Conservation (phyloP, 2,329 filamentous ascomycete genomes). For the Aspergillus carbonarius region DNA sequence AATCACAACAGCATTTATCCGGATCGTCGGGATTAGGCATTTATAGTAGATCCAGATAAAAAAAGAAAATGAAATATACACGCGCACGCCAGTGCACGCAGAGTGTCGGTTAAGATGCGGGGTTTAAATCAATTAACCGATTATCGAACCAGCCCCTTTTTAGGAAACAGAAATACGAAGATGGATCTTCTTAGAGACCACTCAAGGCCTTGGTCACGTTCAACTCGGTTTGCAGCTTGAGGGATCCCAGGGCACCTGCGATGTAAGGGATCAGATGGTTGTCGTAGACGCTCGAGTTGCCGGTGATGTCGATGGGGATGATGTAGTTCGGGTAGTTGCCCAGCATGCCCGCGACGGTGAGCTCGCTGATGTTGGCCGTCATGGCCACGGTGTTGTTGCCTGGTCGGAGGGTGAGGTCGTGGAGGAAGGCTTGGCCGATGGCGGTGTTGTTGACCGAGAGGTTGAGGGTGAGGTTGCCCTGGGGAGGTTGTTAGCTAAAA, state of each 20-base stretch:
- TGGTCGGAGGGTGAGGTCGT: constrained; percentile 53
- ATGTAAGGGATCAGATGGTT: constrained; percentile 56
- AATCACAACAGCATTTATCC: background rate
- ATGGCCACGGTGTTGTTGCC: constrained; percentile 56
- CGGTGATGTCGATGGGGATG: constrained; percentile 52
- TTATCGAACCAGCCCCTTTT: no score
- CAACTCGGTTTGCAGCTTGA: constrained; percentile 47
- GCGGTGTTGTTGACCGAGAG: constrained; percentile 48
- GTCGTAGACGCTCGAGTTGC: constrained; percentile 49
- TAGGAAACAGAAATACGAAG: no score
- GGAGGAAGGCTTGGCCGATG: constrained; percentile 53
- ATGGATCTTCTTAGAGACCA: background rate
- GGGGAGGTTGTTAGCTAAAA: constrained; percentile 7
- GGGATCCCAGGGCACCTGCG: constrained; percentile 50
- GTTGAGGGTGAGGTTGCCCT: constrained; percentile 58
- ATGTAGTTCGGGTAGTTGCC: constrained; percentile 47
- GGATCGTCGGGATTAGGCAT: no score
- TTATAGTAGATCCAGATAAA: background rate
- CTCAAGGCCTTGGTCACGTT: constrained; percentile 29
- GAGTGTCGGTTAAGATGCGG: background rate
- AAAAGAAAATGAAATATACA: background rate
- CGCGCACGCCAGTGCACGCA: no score
- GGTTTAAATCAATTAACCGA: no score
- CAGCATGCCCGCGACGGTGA: constrained; percentile 31
- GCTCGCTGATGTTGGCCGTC: constrained; percentile 50